Evolutionary conservation across 2,329 filamentous ascomycete species (phyloP), one percentile per base, ranked within the genome.

Genomic region (Myriosclerotinia curreyana): DNA sequence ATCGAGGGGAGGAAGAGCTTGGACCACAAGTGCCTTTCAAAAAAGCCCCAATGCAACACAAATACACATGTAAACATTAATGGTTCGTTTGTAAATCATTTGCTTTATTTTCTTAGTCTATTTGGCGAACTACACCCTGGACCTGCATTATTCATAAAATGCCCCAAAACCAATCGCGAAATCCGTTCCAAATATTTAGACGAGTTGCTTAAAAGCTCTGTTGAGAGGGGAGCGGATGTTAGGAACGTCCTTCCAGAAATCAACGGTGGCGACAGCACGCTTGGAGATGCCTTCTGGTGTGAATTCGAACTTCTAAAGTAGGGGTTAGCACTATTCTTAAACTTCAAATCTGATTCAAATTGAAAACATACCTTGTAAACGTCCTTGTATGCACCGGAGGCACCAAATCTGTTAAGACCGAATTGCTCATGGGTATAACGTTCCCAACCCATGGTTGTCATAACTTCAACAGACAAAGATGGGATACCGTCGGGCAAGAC

Each of bases 391-490:
- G 94, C 89, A 75, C 94, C 95, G 64, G 91, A 96, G 71, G 94
- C 94, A 87, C 95, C 95, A 80, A 99, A 99, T 77, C 95, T 87
- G 89, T 99, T 99, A 71, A 99, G 87, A 77, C 95, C 95, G 75
- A 99, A 99, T 83, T 99, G 95, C 87, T 99, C 95, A 81, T 99
- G 94, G 66, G 92, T 91, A 83, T 98, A 99, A 79, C 94, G 90
- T 86, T 98, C 93, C 95, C 95, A 99, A 73, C 95, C 95, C 80
- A 97, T 88, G 72, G 95, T 99, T 79, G 86, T 90, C 91, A 96
- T 96, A 78, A 92, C 93, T 84, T 99, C 95, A 72, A 99, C 90
- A 64, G 91, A 96, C 79, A 99, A 79, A 68, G 92, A 86, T 71
- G 95, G 94, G 77, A 97, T 94, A 71, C 93, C 93, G 77, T 97